phyloP scores from a whole-genome alignment of 192 early-diverging fungal species.

The Powellomyces hirtus region DNA sequence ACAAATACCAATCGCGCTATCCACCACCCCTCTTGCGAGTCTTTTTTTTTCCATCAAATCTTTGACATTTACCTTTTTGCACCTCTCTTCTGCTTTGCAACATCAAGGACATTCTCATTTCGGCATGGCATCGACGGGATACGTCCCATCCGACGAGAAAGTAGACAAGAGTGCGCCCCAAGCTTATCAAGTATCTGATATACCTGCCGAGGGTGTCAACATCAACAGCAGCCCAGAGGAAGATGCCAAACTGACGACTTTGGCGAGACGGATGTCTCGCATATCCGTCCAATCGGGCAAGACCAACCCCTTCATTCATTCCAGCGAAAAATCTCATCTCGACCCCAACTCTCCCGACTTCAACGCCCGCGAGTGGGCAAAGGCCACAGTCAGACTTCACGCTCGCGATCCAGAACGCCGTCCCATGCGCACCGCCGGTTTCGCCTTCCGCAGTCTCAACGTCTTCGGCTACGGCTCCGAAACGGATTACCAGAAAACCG shows the following conservation, averaged over 20 bases:
- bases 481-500: constrained; percentile 11
- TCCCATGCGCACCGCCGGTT: constrained; percentile 10
- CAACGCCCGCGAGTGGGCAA: constrained; percentile 15
- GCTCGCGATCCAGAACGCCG: background rate
- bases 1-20: no score
- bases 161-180: no score
- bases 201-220: no score
- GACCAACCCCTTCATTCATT: background rate
- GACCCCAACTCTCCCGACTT: constrained; percentile 8
- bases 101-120: no score
- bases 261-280: background rate
- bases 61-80: no score
- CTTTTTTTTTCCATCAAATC: no score
- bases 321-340: background rate
- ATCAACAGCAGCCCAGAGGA: background rate
- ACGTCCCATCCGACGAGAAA: no score
- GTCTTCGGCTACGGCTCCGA: constrained; percentile 8
- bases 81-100: no score
- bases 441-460: constrained; percentile 9
- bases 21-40: no score
- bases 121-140: no score
- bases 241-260: background rate
- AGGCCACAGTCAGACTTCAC: background rate
- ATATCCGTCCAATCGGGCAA: background rate
- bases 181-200: no score